These are phyloP conservation scores for Herpetomonas tarakana DNA, from an alignment of 208 protist species.

Conservation along the genomic window DNA sequence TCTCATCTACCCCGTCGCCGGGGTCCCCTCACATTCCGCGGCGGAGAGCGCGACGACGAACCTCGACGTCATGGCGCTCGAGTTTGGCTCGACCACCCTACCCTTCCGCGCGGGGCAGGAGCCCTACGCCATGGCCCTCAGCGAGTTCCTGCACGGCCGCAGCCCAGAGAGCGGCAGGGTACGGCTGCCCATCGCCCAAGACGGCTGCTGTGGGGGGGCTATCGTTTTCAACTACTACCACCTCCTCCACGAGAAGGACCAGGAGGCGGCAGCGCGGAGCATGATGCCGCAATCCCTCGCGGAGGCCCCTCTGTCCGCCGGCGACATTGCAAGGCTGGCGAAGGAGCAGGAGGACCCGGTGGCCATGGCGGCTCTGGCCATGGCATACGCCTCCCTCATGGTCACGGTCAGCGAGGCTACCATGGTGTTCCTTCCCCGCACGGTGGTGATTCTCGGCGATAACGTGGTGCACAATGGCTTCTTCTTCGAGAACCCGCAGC, in stretches of 20 bases:
- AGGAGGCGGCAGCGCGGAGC: neutral
- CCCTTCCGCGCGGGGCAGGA: constrained; percentile 10
- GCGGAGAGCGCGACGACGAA: constrained; percentile 11
- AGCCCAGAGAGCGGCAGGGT: neutral
- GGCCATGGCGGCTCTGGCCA: constrained; percentile 48
- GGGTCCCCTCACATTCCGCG: too few species aligned
- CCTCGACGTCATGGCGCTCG: constrained; percentile 47
- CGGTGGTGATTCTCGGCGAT: constrained; percentile 59
- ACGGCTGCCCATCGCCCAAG: neutral
- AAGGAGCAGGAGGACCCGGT: constrained; percentile 29
- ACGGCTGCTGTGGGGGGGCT: neutral
- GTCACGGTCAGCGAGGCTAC: constrained; percentile 34
- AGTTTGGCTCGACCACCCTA: constrained; percentile 45
- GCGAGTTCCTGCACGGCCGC: constrained; percentile 6
- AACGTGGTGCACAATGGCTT: constrained; percentile 59
- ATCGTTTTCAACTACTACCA: neutral
- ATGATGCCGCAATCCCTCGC: neutral
- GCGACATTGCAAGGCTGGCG: constrained; percentile 48
- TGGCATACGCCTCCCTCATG: constrained; percentile 51
- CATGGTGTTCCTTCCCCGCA: constrained; percentile 64
- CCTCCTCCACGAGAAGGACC: neutral
- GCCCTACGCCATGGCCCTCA: constrained; percentile 21
- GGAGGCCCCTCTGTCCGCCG: constrained; percentile 18
- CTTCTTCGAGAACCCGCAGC: constrained; percentile 46
- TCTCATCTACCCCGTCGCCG: constrained; percentile 49